Percentiles rank a stretch among this genome's conserved stretches.
These are phyloP conservation scores for Infundibulicybe gibba DNA, from an alignment of 768 basidiomycete species.

Conservation along the genomic window DNA sequence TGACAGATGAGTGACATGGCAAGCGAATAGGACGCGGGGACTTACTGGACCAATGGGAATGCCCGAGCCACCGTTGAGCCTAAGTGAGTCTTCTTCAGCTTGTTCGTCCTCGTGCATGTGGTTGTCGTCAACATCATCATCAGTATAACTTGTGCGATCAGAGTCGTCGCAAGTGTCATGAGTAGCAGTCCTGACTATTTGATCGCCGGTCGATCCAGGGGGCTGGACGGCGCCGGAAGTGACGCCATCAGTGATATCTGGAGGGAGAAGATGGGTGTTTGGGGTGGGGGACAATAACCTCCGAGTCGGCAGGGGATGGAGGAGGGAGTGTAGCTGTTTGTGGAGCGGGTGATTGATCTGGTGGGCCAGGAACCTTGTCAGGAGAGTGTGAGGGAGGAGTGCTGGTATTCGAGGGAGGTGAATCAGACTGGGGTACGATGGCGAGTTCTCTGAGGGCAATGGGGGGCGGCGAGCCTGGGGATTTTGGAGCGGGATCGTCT, in stretches of 20 bases:
- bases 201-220: slow-evolving; percentile 72
- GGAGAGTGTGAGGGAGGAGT: slow-evolving; percentile 3
- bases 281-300: slow-evolving; percentile 32
- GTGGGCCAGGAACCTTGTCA: background rate
- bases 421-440: too few relatives aligned
- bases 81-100: slow-evolving; percentile 87
- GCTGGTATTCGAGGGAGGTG: too few relatives aligned
- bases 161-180: slow-evolving; percentile 48
- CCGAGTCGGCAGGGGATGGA: slow-evolving; percentile 22
- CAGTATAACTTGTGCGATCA: slow-evolving; percentile 63
- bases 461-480: slow-evolving; percentile 6
- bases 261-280: slow-evolving; percentile 35
- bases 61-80: slow-evolving; percentile 86
- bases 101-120: slow-evolving; percentile 53
- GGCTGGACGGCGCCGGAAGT: slow-evolving; percentile 89
- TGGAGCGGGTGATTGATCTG: slow-evolving; percentile 4
- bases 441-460: slow-evolving; percentile 6
- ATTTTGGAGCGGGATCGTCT: slow-evolving; percentile 10
- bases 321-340: slow-evolving; percentile 18
- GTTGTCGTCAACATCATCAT: slow-evolving; percentile 55
- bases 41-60: slow-evolving; percentile 90
- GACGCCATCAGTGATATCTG: slow-evolving; percentile 79
- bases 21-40: slow-evolving; percentile 10
- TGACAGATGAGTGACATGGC: slow-evolving; percentile 2
- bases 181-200: slow-evolving; percentile 31